phyloP scores from a whole-genome alignment of 108 stramenopile genomes.

The Aurantiochytrium sp. region DNA sequence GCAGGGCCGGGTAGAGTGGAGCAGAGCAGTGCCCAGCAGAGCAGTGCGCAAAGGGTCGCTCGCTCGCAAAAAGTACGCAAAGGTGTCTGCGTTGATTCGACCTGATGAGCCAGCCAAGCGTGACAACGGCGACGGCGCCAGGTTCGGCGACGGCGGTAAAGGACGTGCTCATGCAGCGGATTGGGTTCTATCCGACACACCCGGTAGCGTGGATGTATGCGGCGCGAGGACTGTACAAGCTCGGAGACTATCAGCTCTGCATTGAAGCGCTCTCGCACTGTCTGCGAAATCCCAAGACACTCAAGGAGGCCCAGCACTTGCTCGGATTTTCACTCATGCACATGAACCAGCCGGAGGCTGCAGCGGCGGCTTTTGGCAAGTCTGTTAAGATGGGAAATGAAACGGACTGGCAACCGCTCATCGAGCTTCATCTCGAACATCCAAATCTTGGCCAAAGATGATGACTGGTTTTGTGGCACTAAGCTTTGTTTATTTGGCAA shows the following conservation, averaged over 20 bases:
- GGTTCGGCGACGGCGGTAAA: not conserved
- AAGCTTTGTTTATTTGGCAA: not conserved
- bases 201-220: conserved; percentile 6
- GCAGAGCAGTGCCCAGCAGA: too few species aligned
- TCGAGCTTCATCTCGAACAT: conserved; percentile 2
- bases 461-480: not conserved
- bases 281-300: not conserved
- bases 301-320: conserved; percentile 1
- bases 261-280: conserved; percentile 14
- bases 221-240: not conserved
- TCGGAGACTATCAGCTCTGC: not conserved
- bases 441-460: not conserved
- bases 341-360: not conserved
- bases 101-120: too few species aligned
- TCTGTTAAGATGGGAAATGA: conserved; percentile 13
- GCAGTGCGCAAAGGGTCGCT: too few species aligned
- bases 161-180: not conserved
- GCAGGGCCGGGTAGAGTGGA: not conserved
- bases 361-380: not conserved
- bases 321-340: conserved; percentile 9
- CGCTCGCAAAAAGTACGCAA: too few species aligned
- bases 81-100: too few species aligned
- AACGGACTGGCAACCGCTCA: not conserved
- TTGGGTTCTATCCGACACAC: not conserved
- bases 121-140: not conserved